These are phyloP conservation scores for Citrus mangshanensis DNA, from an alignment of 345 rosid species.

Conservation along the genomic window DNA sequence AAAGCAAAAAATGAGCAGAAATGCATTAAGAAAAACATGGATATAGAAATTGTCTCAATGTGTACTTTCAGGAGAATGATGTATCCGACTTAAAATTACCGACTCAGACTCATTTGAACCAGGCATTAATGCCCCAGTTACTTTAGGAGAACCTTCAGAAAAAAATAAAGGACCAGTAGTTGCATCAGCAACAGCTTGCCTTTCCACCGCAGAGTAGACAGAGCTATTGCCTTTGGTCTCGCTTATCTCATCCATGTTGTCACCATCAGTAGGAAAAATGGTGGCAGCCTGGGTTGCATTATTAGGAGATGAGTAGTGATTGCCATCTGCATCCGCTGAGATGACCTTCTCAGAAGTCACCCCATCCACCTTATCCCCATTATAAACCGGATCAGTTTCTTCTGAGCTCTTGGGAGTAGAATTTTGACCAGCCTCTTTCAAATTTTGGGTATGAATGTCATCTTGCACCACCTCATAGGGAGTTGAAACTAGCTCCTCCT, in stretches of 20 bases:
- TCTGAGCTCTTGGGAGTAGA: constrained; percentile 18
- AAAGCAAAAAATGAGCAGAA: constrained; percentile 22
- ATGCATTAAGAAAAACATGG: constrained; percentile 30
- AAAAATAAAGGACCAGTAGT: constrained; percentile 34
- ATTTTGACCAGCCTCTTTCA: constrained; percentile 15
- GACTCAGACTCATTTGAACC: constrained; percentile 73
- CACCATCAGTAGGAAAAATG: constrained; percentile 7
- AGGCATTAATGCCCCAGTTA: constrained; percentile 42
- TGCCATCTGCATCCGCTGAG: constrained; percentile 16
- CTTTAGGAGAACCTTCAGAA: constrained; percentile 38
- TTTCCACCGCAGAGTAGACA: constrained; percentile 17
- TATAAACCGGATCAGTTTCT: constrained; percentile 8
- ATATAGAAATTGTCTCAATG: constrained; percentile 77
- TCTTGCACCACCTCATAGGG: constrained; percentile 13
- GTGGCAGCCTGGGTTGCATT: constrained; percentile 13
- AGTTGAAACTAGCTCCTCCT: constrained; percentile 18
- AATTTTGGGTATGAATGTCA: constrained; percentile 1
- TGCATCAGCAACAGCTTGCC: constrained; percentile 25
- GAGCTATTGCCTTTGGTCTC: constrained; percentile 14
- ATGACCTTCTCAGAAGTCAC: constrained; percentile 18
- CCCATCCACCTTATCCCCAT: constrained; percentile 27
- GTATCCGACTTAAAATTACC: constrained; percentile 91
- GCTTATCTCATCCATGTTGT: constrained; percentile 4
- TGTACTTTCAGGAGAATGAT: constrained; percentile 94
- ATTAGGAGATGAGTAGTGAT: neutral